These are phyloP conservation scores for Venturia aucupariae DNA, from an alignment of 2,329 filamentous ascomycete genomes.

Conservation along the genomic window DNA sequence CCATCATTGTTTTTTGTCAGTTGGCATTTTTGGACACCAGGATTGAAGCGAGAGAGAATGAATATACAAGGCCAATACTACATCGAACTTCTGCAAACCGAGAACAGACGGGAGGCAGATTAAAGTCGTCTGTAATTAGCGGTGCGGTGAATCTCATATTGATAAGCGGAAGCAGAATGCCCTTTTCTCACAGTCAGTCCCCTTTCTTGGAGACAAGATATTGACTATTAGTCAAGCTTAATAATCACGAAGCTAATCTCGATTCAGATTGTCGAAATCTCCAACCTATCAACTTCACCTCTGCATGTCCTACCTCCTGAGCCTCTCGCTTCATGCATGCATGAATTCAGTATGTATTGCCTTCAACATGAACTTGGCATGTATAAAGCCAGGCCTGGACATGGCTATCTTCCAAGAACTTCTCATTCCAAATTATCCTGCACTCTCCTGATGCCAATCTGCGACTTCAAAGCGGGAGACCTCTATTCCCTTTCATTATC, in stretches of 20 bases:
- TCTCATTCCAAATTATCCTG: not conserved
- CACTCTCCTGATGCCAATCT: not conserved
- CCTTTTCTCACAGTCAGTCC: too few relatives aligned
- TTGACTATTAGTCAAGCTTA: too few relatives aligned
- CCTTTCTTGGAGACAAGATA: too few relatives aligned
- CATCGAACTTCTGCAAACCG: not conserved
- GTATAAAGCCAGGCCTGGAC: not conserved
- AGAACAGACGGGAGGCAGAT: not conserved
- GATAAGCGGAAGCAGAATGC: not conserved
- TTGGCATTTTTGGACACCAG: not conserved
- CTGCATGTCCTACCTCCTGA: not conserved
- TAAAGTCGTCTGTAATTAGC: not conserved
- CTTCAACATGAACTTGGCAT: not conserved
- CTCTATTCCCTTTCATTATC: not conserved
- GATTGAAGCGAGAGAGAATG: not conserved
- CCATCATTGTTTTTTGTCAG: not conserved
- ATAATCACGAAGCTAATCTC: not conserved
- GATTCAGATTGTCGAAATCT: not conserved
- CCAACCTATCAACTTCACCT: not conserved
- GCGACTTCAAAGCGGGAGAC: not conserved
- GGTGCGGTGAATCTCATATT: not conserved
- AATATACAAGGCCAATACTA: not conserved
- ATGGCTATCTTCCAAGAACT: not conserved
- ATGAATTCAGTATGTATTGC: not conserved
- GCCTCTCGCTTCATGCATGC: not conserved